Evolutionary conservation across 305 asterid genomes (phyloP).

Genomic region (Salvia sclarea): DNA sequence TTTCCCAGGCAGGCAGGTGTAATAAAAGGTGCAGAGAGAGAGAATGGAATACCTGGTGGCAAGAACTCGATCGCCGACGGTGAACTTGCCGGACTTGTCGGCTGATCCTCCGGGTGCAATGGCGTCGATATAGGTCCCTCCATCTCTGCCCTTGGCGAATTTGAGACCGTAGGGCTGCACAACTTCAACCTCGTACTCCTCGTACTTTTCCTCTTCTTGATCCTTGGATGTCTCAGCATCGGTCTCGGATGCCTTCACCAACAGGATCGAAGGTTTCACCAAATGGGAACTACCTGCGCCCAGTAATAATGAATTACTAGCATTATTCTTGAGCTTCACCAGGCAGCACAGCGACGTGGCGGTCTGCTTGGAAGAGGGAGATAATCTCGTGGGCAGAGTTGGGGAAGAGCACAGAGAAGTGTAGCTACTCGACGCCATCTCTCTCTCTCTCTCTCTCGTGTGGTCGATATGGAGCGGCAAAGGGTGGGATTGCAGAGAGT

Average conservation of each 20-base stretch:
- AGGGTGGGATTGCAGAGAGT: slow-evolving; percentile 2
- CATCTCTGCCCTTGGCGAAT: slow-evolving; percentile 88
- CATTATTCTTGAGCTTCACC: slow-evolving; percentile 45
- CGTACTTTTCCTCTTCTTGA: slow-evolving; percentile 32
- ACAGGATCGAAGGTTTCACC: slow-evolving; percentile 29
- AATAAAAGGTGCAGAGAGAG: too few species aligned
- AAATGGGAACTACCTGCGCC: slow-evolving; percentile 30
- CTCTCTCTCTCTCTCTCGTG: not conserved
- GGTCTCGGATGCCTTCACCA: slow-evolving; percentile 53
- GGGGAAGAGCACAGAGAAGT: slow-evolving; percentile 61
- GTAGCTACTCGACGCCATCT: slow-evolving; percentile 59
- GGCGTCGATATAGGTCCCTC: slow-evolving; percentile 93
- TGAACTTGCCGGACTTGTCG: slow-evolving; percentile 72
- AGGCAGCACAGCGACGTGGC: slow-evolving; percentile 42
- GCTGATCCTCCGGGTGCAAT: slow-evolving; percentile 84
- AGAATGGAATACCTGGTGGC: slow-evolving; percentile 72
- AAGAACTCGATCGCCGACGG: slow-evolving; percentile 87
- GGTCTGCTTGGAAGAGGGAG: slow-evolving; percentile 41
- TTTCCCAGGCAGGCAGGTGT: too few species aligned
- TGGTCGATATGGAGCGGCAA: not conserved
- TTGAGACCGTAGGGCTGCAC: slow-evolving; percentile 82
- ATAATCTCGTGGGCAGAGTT: slow-evolving; percentile 35
- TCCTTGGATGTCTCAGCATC: slow-evolving; percentile 38
- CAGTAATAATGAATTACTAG: too few species aligned
- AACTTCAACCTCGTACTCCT: slow-evolving; percentile 83